A percentile compares a stretch with the other conserved stretches of the same genome.
Conservation (phyloP, 306 rosid genomes). For the Castanea sativa region DNA sequence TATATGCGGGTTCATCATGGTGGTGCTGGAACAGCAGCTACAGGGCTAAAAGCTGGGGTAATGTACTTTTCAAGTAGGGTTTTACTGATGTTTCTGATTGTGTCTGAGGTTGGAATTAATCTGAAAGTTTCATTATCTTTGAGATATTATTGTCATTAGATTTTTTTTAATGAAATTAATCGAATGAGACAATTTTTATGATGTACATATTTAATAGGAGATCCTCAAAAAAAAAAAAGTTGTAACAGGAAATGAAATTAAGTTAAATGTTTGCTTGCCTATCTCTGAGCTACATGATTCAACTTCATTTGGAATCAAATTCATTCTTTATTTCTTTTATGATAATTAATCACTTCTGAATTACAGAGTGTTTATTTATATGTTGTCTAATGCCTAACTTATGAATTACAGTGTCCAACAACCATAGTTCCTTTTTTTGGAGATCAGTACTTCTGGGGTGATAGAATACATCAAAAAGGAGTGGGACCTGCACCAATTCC, state of each 20-base stretch:
- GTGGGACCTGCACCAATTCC: conserved; percentile 86
- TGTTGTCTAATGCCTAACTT: conserved; percentile 22
- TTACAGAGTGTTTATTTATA: not conserved
- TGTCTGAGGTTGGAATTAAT: conserved; percentile 7
- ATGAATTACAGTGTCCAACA: conserved; percentile 77
- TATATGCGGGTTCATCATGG: conserved; percentile 94
- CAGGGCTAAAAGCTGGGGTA: conserved; percentile 97
- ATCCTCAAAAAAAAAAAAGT: no score
- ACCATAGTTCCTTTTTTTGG: conserved; percentile 96
- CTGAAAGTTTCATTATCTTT: not conserved
- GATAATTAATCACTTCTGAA: no score
- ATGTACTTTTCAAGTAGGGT: conserved; percentile 17
- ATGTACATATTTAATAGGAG: not conserved
- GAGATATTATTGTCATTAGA: not conserved
- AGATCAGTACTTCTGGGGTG: conserved; percentile 99
- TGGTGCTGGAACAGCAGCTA: conserved; percentile 97
- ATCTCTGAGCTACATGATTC: not conserved
- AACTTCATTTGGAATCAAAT: not conserved
- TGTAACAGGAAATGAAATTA: not conserved
- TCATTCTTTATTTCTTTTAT: not conserved
- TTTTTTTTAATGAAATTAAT: not conserved
- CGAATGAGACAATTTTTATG: not conserved
- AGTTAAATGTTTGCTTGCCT: not conserved
- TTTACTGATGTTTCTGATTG: conserved; percentile 2
- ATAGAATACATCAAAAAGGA: conserved; percentile 68